Conservation (phyloP, 2,329 filamentous ascomycete genomes). For the Fusarium concolor region DNA sequence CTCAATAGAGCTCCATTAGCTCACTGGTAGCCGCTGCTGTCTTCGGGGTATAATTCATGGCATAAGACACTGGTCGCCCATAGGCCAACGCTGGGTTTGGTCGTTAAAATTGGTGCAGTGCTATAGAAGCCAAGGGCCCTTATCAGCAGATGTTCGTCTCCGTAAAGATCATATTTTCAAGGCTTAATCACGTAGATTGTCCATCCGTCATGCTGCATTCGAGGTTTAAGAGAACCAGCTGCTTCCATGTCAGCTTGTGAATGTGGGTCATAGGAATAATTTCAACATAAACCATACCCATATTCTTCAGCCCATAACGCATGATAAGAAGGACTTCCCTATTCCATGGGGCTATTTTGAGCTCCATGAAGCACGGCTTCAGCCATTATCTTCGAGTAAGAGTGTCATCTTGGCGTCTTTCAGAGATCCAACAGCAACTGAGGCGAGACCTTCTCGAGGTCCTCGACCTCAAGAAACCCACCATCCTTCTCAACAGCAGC, state of each 20-base stretch:
- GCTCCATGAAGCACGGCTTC: neutral
- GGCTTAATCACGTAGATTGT: too few species aligned
- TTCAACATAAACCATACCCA: neutral
- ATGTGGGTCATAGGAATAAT: too few species aligned
- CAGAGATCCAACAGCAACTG: constrained; percentile 89
- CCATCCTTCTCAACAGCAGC: constrained; percentile 76
- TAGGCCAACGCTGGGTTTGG: neutral
- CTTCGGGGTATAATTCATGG: too few species aligned
- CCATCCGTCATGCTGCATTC: neutral
- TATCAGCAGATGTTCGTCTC: neutral
- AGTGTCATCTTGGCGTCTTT: neutral
- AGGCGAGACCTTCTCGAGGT: constrained; percentile 87
- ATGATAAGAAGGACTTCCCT: neutral
- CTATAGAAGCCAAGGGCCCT: neutral
- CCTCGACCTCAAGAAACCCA: constrained; percentile 85
- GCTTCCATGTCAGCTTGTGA: neutral
- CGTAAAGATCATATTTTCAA: neutral
- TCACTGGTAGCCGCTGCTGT: neutral
- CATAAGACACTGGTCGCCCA: neutral
- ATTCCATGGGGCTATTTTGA: neutral
- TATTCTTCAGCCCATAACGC: neutral
- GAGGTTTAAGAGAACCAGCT: neutral
- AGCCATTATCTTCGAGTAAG: neutral
- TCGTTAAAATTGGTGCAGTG: neutral
- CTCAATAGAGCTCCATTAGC: neutral